Conservation (phyloP, 768 basidiomycete genomes). For the Naganishia vaughanmartiniae region DNA sequence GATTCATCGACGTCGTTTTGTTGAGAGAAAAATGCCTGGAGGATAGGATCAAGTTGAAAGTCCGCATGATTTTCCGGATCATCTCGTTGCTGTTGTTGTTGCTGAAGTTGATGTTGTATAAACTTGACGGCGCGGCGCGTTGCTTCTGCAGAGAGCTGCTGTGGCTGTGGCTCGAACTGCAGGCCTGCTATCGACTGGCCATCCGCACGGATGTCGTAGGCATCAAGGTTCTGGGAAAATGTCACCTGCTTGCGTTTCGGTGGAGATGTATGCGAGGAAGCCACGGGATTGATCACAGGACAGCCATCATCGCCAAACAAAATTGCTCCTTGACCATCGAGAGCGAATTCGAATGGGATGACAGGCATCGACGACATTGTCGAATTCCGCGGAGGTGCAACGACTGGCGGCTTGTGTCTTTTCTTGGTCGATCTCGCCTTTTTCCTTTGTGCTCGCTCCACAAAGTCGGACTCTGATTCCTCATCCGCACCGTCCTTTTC, state of each 20-base stretch:
- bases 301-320: slow-evolving; percentile 5
- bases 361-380: neutral
- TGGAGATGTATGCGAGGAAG: neutral
- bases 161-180: neutral
- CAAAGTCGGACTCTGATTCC: slow-evolving; percentile 13
- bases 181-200: neutral
- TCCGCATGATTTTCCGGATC: neutral
- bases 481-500: neutral
- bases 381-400: neutral
- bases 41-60: slow-evolving; percentile 7
- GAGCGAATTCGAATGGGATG: slow-evolving; percentile 16
- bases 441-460: neutral
- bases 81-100: neutral
- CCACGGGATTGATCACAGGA: slow-evolving; percentile 15
- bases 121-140: slow-evolving; percentile 4
- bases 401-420: neutral
- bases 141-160: neutral
- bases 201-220: neutral
- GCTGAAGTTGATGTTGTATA: slow-evolving; percentile 5
- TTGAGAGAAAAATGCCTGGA: neutral
- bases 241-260: slow-evolving; percentile 6
- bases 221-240: neutral
- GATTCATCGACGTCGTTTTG: neutral
- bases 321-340: slow-evolving; percentile 1
- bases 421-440: neutral